Percentiles rank a stretch among this genome's conserved stretches.
These are phyloP conservation scores for Boeremia exigua DNA, from an alignment of 2,329 filamentous ascomycete genomes.

Conservation along the genomic window DNA sequence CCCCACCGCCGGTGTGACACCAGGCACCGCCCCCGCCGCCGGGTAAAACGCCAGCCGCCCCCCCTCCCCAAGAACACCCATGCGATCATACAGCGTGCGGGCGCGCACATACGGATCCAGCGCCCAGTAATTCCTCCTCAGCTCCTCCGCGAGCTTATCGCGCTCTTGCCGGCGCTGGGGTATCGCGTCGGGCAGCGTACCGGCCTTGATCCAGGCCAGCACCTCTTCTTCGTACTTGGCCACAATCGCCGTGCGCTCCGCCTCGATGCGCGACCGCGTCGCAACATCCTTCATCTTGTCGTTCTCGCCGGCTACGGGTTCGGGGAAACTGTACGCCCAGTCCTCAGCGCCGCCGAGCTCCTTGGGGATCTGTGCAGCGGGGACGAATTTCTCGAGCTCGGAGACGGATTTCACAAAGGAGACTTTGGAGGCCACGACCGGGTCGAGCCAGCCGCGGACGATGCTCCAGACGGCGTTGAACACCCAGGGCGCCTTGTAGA, in stretches of 20 bases:
- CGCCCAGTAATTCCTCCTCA: constrained; percentile 83
- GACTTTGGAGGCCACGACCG: constrained; percentile 92
- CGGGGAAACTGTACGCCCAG: constrained; percentile 82
- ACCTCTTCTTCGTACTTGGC: constrained; percentile 77
- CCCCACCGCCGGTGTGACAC: too few species aligned
- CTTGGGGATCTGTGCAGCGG: constrained; percentile 72
- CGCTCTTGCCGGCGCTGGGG: constrained; percentile 64
- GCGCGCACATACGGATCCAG: constrained; percentile 88
- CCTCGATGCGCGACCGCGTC: constrained; percentile 68
- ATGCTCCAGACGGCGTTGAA: constrained; percentile 98
- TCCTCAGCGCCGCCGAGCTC: constrained; percentile 87
- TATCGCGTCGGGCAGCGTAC: constrained; percentile 47
- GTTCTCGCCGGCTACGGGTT: constrained; percentile 80
- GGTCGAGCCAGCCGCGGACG: constrained; percentile 94
- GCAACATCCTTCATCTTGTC: constrained; percentile 68
- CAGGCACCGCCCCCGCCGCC: too few species aligned
- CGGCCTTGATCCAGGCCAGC: constrained; percentile 72
- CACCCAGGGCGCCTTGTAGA: constrained; percentile 96
- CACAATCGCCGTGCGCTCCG: constrained; percentile 69
- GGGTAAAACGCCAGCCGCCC: constrained; percentile 80
- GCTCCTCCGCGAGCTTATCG: constrained; percentile 64
- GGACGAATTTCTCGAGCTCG: constrained; percentile 80
- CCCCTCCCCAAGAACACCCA: constrained; percentile 70
- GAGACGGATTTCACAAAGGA: constrained; percentile 85
- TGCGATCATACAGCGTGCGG: constrained; percentile 82